These are phyloP conservation scores for Pseudofabraea citricarpa DNA, from an alignment of 2,329 filamentous ascomycete genomes.

Conservation along the genomic window DNA sequence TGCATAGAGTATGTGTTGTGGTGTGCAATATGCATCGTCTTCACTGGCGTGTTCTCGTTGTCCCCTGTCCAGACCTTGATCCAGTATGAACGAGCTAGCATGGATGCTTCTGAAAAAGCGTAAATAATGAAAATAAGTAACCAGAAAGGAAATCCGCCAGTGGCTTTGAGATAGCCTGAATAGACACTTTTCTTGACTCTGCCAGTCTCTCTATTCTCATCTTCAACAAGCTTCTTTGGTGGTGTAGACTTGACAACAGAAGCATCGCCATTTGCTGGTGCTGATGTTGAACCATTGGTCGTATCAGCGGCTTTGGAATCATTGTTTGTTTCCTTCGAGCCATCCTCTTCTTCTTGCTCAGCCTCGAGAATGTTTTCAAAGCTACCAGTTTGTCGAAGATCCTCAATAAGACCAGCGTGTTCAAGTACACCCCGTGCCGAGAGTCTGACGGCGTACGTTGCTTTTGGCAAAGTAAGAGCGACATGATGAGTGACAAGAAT, in stretches of 20 bases:
- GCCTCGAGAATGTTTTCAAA: conserved; percentile 52
- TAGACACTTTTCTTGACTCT: conserved; percentile 65
- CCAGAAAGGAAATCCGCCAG: conserved; percentile 61
- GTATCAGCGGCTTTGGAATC: conserved; percentile 47
- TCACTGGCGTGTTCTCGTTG: conserved; percentile 26
- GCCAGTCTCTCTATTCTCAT: conserved; percentile 65
- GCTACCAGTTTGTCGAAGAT: conserved; percentile 50
- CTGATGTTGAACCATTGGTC: conserved; percentile 26
- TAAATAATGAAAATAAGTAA: conserved; percentile 46
- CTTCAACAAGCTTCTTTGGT: conserved; percentile 65
- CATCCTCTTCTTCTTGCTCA: conserved; percentile 40
- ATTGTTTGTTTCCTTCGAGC: conserved; percentile 42
- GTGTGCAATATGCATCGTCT: conserved; percentile 2
- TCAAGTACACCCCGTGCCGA: conserved; percentile 61
- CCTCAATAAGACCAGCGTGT: conserved; percentile 54
- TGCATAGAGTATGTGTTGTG: conserved; percentile 16
- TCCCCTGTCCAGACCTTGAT: conserved; percentile 54
- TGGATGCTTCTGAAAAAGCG: conserved; percentile 24
- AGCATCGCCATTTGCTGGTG: conserved; percentile 34
- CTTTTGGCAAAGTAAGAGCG: conserved; percentile 60
- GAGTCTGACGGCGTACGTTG: conserved; percentile 68
- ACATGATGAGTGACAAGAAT: conserved; percentile 79
- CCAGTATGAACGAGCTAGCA: conserved; percentile 52
- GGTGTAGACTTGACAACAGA: conserved; percentile 26
- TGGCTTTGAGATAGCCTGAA: conserved; percentile 56